Base-by-base conservation (phyloP, 2,329 filamentous ascomycete genomes). In the Ophiostoma tasmaniense region DNA sequence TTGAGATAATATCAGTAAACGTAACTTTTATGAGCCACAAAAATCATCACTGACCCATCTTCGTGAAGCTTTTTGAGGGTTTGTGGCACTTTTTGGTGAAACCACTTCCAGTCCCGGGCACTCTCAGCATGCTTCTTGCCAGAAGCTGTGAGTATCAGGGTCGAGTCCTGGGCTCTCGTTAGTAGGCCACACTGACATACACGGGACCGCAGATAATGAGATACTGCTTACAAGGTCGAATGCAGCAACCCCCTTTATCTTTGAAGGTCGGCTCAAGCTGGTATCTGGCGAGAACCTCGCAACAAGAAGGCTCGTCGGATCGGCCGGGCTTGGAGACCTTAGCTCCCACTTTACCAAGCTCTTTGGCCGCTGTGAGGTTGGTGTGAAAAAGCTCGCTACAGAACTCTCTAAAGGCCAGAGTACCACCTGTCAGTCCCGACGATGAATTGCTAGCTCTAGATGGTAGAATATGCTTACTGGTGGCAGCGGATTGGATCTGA, bases 101-200 rank as follows among this genome's bases (percentile, higher is more conserved):
- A 98, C 95, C 95, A 99, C 77, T 91, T 92, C 95, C 95, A 99
- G 76, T 98, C 94, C 3, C 82, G 81, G 0, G 88, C 85, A 72
- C 88, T 86, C 67, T 84, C 84, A 2, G 87, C 84, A 75, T 94
- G 94, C 66, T 85, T 90, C 78, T 92, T 95, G 8, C 93, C 93
- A 0, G 93, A 96, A 3, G 87, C 84, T 0, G 92, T 90, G 1
- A 83, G 82, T 71, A 99, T 92, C 42, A 99, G 80, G 0, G 95
- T 99, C 8, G 91, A 95, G 76, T 99, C 95, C 89, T 91, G 5
- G 67, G 33, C 17, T 11, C 3, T 39, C 5, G 22, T 37, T 17
- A 3, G 28, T 5, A 3, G 10, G n/a, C 11, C n/a, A 37, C 17
- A n/a, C 13, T 2, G 30, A 64, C 33, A 68, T 7, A 13, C 14